Evolutionary conservation across 441 rosid species (phyloP).

Genomic region (Flueggea neowawraea): DNA sequence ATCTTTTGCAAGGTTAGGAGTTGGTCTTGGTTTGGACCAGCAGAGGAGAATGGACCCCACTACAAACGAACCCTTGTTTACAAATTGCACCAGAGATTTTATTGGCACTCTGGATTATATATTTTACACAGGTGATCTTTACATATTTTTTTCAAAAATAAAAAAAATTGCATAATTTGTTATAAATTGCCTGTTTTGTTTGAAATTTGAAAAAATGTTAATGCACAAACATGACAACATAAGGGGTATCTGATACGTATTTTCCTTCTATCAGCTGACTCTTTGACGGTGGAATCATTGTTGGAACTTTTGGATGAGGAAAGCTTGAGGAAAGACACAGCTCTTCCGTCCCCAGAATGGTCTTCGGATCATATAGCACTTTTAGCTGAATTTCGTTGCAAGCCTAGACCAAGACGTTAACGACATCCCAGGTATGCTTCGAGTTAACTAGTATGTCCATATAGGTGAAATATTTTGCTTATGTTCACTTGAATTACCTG

Average conservation of each 20-base stretch:
- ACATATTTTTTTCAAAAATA: too few species aligned
- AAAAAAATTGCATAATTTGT: too few species aligned
- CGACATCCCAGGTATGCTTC: conserved; percentile 23
- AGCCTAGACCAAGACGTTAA: conserved; percentile 92
- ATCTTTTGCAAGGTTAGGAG: conserved; percentile 65
- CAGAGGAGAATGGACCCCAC: conserved; percentile 87
- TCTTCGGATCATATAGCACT: conserved; percentile 99
- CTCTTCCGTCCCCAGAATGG: conserved; percentile 99
- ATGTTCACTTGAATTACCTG: too few species aligned
- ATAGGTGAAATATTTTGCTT: too few species aligned
- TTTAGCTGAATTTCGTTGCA: conserved; percentile 97
- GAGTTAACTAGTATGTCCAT: too few species aligned
- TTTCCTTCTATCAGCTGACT: conserved; percentile 67
- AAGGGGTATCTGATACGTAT: neutral
- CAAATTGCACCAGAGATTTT: conserved; percentile 93
- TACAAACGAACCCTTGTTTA: conserved; percentile 93
- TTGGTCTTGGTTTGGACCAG: conserved; percentile 62
- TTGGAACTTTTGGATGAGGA: conserved; percentile 98
- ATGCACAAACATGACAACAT: neutral
- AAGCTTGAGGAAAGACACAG: conserved; percentile 97
- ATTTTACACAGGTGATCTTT: conserved; percentile 82
- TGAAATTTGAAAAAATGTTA: conserved; percentile 6
- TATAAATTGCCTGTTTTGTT: neutral
- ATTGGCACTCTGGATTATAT: conserved; percentile 98
- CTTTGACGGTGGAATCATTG: conserved; percentile 86